These are phyloP conservation scores for Candida taoyuanica DNA, from an alignment of 805 yeast species.

Conservation along the genomic window DNA sequence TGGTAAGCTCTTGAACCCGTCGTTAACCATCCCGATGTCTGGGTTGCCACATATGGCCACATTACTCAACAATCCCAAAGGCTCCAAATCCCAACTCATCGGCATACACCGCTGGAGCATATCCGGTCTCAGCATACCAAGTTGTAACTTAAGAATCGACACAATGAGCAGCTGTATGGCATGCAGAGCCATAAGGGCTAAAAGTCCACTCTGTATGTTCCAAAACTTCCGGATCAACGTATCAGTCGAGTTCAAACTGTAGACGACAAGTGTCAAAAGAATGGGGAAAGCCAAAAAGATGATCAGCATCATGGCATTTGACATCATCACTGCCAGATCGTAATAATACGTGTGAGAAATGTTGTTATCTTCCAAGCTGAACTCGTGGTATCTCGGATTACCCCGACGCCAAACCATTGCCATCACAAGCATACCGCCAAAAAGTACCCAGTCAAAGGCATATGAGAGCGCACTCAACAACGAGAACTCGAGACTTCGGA, in stretches of 20 bases:
- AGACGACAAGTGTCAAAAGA: conserved; percentile 23
- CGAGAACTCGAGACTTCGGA: conserved; percentile 26
- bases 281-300: conserved; percentile 32
- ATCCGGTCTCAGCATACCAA: conserved; percentile 52
- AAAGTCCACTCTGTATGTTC: conserved; percentile 37
- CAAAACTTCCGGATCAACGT: conserved; percentile 29
- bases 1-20: conserved; percentile 56
- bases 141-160: conserved; percentile 41
- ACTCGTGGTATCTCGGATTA: conserved; percentile 38
- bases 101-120: conserved; percentile 48
- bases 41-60: conserved; percentile 44
- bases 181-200: conserved; percentile 35
- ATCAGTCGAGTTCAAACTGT: conserved; percentile 19
- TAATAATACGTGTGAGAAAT: conserved; percentile 33
- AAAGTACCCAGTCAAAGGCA: conserved; percentile 30
- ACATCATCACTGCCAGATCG: conserved; percentile 30
- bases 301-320: conserved; percentile 29
- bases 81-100: conserved; percentile 29
- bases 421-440: conserved; percentile 11
- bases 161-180: conserved; percentile 36
- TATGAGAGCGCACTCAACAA: conserved; percentile 29
- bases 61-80: conserved; percentile 34
- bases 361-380: conserved; percentile 31
- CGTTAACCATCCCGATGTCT: conserved; percentile 33
- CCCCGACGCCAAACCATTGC: conserved; percentile 30